Conservation (phyloP, 257 asterid genomes). For the Primulina tabacum region DNA sequence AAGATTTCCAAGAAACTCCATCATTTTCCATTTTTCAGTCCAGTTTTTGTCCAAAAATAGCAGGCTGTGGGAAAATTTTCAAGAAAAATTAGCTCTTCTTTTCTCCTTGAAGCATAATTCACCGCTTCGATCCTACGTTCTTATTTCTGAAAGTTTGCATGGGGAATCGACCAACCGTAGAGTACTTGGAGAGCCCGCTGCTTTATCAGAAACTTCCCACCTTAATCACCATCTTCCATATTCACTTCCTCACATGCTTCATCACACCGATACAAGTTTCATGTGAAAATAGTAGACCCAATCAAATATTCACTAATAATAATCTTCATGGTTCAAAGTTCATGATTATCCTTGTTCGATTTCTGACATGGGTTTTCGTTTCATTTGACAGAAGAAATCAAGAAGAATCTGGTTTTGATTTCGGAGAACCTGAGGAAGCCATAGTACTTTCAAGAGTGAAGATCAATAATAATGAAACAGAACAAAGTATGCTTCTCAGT, state of each 20-base stretch:
- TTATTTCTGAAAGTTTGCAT: constrained; percentile 45
- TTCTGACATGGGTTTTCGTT: not conserved
- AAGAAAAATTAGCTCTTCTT: not conserved
- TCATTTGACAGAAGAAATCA: constrained; percentile 37
- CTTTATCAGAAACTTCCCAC: constrained; percentile 20
- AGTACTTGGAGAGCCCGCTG: constrained; percentile 45
- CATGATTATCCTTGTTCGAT: not conserved
- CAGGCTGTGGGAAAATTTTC: constrained; percentile 19
- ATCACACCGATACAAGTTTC: constrained; percentile 50
- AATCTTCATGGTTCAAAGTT: not conserved
- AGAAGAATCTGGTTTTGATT: constrained; percentile 68
- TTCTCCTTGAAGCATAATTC: not conserved
- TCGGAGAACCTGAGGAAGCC: constrained; percentile 89
- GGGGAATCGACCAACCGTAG: constrained; percentile 44
- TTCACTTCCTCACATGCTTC: constrained; percentile 56
- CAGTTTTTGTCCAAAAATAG: constrained; percentile 15
- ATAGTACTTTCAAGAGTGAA: constrained; percentile 63
- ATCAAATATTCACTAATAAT: not conserved
- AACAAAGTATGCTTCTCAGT: constrained; percentile 54
- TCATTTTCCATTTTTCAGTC: constrained; percentile 19
- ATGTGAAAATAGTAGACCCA: constrained; percentile 32
- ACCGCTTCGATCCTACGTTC: constrained; percentile 32
- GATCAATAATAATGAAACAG: constrained; percentile 58
- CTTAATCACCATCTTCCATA: constrained; percentile 44
- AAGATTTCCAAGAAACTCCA: not conserved